Base-by-base conservation (phyloP, 2,329 filamentous ascomycete genomes). In the Ceratocystis variospora region DNA sequence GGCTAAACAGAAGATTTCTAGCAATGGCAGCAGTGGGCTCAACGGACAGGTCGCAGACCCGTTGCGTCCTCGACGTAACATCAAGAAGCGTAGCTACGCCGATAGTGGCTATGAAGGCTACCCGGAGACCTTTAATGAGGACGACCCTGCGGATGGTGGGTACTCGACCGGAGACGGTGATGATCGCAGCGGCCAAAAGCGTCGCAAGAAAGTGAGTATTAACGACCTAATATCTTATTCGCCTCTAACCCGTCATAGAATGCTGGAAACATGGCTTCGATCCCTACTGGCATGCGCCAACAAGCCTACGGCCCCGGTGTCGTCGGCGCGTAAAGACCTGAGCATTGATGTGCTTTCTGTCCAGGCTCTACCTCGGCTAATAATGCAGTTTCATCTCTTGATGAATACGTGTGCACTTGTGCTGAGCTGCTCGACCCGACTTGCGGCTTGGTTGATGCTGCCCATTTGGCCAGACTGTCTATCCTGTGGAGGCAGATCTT, bases 71-170 rank as follows among this genome's bases (percentile, higher is more conserved):
- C 85, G 86, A 70, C 81, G 88, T 61, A 78, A 80, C 66, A 80
- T 83, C 69, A 89, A 88, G 77, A 91, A 91, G 79, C 82, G 89
- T 61, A 83, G 85, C 69, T 92, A 91, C 72, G 85, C 86, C 48
- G 88, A 92, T 69, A 82, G 80, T 71, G 89, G 86, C 71, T 92
- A 83, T 72, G 85, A 88, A 71, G 88, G 88, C 53, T 91, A 91
- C 71, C 82, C 83, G 57, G 87, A 90, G 70, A 85, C 86, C 44
- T 90, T 80, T 70, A 81, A 81, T 8, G 87, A 90, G 69, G 87
- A 89, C 69, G 87, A 87, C 69, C 74, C 73, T 7, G 83, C 80
- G 57, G 85, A 82, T 12, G 78, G 77, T 17, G 84, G 83, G n/a
- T 87, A 90, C 72, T 89, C 86, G 25, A 89, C 87, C 25, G 87